Percentiles rank a stretch among this genome's conserved stretches.
These are phyloP conservation scores for Vaucheria bursata DNA, from an alignment of 352 stramenopile genomes.

Conservation along the genomic window DNA sequence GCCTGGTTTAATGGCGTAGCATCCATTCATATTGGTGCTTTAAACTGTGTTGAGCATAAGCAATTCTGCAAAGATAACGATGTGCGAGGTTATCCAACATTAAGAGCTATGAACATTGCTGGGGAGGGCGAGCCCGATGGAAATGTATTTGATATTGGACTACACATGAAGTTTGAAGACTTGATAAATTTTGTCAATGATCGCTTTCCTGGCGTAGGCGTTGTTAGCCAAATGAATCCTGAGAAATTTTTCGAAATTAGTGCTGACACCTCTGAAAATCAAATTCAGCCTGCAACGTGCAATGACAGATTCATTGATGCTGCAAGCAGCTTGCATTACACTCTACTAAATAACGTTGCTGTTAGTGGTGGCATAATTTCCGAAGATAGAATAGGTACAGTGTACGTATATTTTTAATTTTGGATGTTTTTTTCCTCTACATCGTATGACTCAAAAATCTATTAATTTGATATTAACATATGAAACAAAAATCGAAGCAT, in stretches of 20 bases:
- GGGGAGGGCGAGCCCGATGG: no score
- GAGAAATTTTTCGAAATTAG: no score
- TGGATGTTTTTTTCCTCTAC: no score
- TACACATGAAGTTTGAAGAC: background rate
- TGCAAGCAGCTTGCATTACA: constrained; percentile 3
- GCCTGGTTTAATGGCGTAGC: background rate
- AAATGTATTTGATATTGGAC: background rate
- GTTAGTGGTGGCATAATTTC: background rate
- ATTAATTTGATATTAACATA: no score
- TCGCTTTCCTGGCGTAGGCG: background rate
- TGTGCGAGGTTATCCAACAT: constrained; percentile 15
- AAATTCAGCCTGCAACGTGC: background rate
- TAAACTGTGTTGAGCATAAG: constrained; percentile 22
- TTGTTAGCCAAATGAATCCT: no score
- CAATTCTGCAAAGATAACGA: constrained; percentile 8
- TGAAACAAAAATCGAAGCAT: no score
- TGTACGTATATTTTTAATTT: no score
- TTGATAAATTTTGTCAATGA: background rate
- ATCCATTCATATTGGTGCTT: constrained; percentile 18
- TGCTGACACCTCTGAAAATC: no score
- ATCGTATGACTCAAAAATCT: no score
- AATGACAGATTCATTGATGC: background rate
- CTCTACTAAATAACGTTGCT: background rate
- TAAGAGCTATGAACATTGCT: constrained; percentile 20
- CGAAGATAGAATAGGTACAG: background rate